Percentiles rank a stretch among this genome's conserved stretches.
phyloP scores from a whole-genome alignment of 345 rosid genomes.

The Brassica napus region Da-Ae NC_063444.1:21271501-21272000 shows the following conservation, averaged over 20 bases:
- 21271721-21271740: conserved; percentile 66
- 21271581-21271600: conserved; percentile 40
- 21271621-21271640: conserved; percentile 87
- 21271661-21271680: not conserved
- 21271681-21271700: not conserved
- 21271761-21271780: conserved; percentile 50
- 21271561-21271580: conserved; percentile 50
- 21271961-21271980: conserved; percentile 42
- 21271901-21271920: conserved; percentile 49
- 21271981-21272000: conserved; percentile 45
- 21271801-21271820: conserved; percentile 36
- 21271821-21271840: conserved; percentile 62
- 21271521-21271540: conserved; percentile 5
- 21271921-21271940: conserved; percentile 73
- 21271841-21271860: conserved; percentile 55
- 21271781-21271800: conserved; percentile 44
- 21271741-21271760: conserved; percentile 67
- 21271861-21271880: conserved; percentile 44
- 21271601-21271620: conserved; percentile 68
- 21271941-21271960: conserved; percentile 65
- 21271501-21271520: conserved; percentile 11
- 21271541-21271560: conserved; percentile 4
- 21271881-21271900: conserved; percentile 41
- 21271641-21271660: conserved; percentile 27
- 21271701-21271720: conserved; percentile 2